phyloP scores from a whole-genome alignment of 768 basidiomycete species.

The Tremella mesenterica region DNA sequence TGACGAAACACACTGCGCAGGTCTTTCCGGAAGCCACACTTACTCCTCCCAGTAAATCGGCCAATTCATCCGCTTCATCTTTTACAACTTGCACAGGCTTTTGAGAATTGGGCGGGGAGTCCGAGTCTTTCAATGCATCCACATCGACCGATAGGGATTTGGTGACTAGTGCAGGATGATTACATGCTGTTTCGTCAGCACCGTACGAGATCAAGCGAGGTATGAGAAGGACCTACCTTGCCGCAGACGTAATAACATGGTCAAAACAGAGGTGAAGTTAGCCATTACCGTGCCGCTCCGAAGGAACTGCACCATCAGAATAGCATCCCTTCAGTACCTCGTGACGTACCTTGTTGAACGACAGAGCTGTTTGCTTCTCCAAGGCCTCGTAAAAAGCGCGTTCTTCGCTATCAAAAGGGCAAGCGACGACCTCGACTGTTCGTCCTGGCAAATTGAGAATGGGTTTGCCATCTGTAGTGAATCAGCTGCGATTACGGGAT shows the following conservation, averaged over 20 bases:
- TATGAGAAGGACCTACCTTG: constrained; percentile 56
- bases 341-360: constrained; percentile 54
- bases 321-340: background rate
- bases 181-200: constrained; percentile 58
- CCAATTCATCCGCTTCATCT: constrained; percentile 62
- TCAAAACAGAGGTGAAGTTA: constrained; percentile 46
- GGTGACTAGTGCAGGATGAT: constrained; percentile 74
- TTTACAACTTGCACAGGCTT: constrained; percentile 51
- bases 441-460: constrained; percentile 73
- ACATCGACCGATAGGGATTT: constrained; percentile 57
- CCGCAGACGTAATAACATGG: constrained; percentile 59
- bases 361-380: constrained; percentile 51
- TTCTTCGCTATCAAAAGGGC: constrained; percentile 69
- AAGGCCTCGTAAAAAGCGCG: constrained; percentile 67
- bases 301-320: constrained; percentile 27
- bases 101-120: background rate
- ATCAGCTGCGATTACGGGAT: constrained; percentile 29
- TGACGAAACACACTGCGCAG: constrained; percentile 67
- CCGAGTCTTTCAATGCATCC: constrained; percentile 51
- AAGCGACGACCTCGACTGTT: constrained; percentile 61
- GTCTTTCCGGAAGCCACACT: constrained; percentile 55
- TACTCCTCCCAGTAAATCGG: constrained; percentile 61
- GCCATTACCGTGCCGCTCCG: constrained; percentile 37
- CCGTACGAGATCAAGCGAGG: background rate
- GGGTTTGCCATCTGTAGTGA: constrained; percentile 64